These are phyloP conservation scores for Chrysosporium queenslandicum DNA, from an alignment of 2,329 filamentous ascomycete species.

Conservation along the genomic window DNA sequence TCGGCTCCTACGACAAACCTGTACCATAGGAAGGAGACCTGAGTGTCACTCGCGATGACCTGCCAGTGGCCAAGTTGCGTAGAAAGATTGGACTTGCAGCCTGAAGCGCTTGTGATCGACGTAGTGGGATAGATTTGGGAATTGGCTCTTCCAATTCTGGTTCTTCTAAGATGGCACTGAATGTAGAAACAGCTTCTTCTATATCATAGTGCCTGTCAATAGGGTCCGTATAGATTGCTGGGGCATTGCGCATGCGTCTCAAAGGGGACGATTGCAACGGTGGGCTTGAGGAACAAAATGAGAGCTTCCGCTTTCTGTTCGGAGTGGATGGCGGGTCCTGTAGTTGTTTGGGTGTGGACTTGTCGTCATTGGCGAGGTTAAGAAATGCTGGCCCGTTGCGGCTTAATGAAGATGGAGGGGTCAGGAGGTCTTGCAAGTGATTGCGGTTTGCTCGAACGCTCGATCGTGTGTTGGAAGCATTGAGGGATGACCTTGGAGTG, in stretches of 20 bases:
- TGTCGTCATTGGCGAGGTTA: constrained; percentile 25
- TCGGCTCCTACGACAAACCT: constrained; percentile 25
- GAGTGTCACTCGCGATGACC: constrained; percentile 26
- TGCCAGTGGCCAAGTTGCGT: constrained; percentile 28
- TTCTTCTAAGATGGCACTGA: constrained; percentile 17
- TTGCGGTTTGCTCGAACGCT: constrained; percentile 35
- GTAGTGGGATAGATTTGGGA: constrained; percentile 26
- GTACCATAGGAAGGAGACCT: constrained; percentile 28
- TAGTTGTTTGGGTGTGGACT: constrained; percentile 21
- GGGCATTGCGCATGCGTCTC: constrained; percentile 32
- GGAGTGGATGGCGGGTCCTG: constrained; percentile 30
- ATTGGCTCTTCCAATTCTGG: constrained; percentile 11
- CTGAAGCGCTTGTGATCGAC: constrained; percentile 29
- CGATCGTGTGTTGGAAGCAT: constrained; percentile 26
- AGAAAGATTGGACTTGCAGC: constrained; percentile 33
- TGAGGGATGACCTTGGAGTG: constrained; percentile 38
- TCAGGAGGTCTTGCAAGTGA: constrained; percentile 37
- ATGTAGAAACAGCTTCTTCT: constrained; percentile 23
- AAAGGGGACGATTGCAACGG: constrained; percentile 43
- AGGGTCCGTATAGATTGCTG: constrained; percentile 25
- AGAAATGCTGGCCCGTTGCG: constrained; percentile 36
- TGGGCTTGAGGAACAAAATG: constrained; percentile 35
- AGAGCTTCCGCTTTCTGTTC: constrained; percentile 40
- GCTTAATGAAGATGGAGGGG: constrained; percentile 29
- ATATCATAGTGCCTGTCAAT: constrained; percentile 15